These are phyloP conservation scores for Lasiosphaeriaceae sp. DNA, from an alignment of 495 filamentous ascomycete species.

Conservation along the genomic window DNA sequence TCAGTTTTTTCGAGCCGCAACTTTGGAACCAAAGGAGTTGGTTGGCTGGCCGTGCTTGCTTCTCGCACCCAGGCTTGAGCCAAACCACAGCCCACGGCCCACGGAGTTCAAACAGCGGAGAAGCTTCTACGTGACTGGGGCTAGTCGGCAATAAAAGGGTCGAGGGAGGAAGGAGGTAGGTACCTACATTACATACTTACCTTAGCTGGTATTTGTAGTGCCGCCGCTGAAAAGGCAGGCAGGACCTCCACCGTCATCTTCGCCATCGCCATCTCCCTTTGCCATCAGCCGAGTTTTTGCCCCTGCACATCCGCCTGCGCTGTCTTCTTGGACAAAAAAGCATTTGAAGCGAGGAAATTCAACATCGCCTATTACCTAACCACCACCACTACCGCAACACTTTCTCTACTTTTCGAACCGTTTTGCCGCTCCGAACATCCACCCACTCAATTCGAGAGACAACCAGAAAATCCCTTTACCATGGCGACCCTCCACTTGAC, in stretches of 20 bases:
- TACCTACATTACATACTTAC: too few relatives aligned
- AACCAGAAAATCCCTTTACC: constrained; percentile 5
- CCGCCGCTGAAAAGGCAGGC: constrained; percentile 2
- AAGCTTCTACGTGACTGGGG: neutral
- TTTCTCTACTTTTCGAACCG: neutral
- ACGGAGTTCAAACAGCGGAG: neutral
- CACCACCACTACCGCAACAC: neutral
- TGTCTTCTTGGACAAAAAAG: neutral
- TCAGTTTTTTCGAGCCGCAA: neutral
- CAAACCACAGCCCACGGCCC: neutral
- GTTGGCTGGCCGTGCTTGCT: neutral
- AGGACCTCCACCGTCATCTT: constrained; percentile 12
- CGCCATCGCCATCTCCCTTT: constrained; percentile 10
- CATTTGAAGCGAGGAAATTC: neutral
- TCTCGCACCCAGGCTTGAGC: neutral
- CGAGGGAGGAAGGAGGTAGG: too few relatives aligned
- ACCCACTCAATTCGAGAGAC: neutral
- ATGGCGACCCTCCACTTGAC: constrained; percentile 17
- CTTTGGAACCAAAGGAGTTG: neutral
- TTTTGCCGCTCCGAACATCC: neutral
- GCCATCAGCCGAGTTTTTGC: constrained; percentile 19
- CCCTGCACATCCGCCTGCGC: constrained; percentile 3
- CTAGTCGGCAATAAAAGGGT: neutral
- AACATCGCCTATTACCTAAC: neutral
- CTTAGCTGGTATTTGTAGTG: neutral